Conservation (phyloP, 208 protist genomes). For the Acanthamoeba divionensis region DNA sequence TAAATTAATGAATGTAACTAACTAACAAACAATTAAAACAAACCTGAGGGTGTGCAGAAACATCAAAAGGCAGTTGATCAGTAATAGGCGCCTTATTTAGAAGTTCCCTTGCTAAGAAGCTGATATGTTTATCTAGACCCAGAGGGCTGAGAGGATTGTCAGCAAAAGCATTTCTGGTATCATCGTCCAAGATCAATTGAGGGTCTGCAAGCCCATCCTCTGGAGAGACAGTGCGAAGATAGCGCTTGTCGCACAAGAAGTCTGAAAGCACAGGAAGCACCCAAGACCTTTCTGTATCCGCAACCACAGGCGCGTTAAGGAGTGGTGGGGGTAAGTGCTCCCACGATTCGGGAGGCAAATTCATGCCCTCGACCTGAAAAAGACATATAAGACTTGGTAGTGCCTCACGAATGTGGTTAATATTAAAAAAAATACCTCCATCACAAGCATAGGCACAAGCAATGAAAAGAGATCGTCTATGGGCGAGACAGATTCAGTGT, state of each 20-base stretch:
- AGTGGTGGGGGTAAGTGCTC: background rate
- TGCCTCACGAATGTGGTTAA: no score
- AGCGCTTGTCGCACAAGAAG: background rate
- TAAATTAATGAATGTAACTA: no score
- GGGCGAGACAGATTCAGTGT: background rate
- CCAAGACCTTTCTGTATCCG: background rate
- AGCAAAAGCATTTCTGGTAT: background rate
- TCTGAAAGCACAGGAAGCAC: background rate
- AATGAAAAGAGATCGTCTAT: background rate
- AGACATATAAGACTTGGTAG: no score
- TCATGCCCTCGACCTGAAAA: background rate
- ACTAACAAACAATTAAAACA: no score
- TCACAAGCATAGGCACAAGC: conserved; percentile 10
- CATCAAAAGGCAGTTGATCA: conserved; percentile 78
- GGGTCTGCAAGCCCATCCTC: background rate
- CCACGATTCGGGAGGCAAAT: background rate
- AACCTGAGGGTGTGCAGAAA: conserved; percentile 67
- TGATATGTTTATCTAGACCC: background rate
- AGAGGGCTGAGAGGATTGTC: background rate
- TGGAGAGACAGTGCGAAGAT: background rate
- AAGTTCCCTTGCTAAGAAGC: background rate
- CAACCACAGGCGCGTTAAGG: background rate
- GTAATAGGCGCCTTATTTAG: background rate
- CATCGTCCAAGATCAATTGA: background rate
- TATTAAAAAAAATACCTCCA: no score